Base-by-base conservation (phyloP, 352 stramenopile genomes). In the Globisporangium cylindrosporum region DNA sequence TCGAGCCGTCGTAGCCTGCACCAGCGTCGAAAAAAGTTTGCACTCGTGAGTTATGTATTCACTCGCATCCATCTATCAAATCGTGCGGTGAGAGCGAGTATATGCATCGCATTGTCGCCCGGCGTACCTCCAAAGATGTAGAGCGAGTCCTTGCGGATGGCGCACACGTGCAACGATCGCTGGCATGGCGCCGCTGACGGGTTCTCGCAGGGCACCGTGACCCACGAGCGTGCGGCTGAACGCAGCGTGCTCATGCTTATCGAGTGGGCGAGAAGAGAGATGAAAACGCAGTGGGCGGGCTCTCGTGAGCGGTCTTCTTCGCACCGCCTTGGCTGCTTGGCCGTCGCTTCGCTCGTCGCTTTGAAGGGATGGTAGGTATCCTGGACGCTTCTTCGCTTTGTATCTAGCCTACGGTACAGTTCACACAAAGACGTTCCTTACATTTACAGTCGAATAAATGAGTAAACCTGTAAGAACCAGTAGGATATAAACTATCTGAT, bases 111-210 rank as follows among this genome's bases (percentile, higher is more conserved):
- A 43, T 22, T 49, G 22, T n/a, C 25, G 4, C 2, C 29, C 7
- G 12, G 32, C 48, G 34, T 58, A 93, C 85, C 91, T 70, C 91
- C 91, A 68, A 98, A 97, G 34, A 97, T 86, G 69, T 98, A 99
- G 66, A 99, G 81, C 70, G 81, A 96, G 74, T 99, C 84, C 55
- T 96, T 92, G 66, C 84, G 86, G 22, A 97, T 79, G 10, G 93
- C 93, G 51, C 93, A 97, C 3, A 95, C 89, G 76, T 99, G 96
- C 36, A 99, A 79, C 60, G 94, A 98, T 34, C 96, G 88, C 66
- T 97, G 87, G 56, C 95, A 98, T 2, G 95, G 95, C 38, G 91
- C 89, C 7, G 74, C 73, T 41, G 84, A 90, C 58, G 80, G 85
- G 68, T 95, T 95, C 71, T 95, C 84, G 65, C 88, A 95, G 38